These are phyloP conservation scores for Hemisphaericaspora xylofermentans DNA, from an alignment of 1,139 yeast genomes.

Conservation along the genomic window DNA sequence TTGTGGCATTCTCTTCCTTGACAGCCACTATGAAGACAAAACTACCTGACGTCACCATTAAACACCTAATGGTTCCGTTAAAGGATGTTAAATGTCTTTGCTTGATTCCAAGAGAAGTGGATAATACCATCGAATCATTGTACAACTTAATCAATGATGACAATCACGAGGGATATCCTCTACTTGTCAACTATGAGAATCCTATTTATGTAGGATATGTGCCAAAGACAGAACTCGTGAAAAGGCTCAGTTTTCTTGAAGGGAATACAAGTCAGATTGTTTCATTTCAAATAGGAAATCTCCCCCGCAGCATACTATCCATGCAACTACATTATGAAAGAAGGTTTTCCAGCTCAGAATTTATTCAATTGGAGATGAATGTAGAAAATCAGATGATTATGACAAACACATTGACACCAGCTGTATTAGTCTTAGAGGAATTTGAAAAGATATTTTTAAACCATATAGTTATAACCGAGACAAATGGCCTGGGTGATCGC, in stretches of 20 bases:
- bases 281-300: conserved; percentile 25
- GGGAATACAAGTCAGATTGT: conserved; percentile 15
- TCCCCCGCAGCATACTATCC: conserved; percentile 22
- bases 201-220: conserved; percentile 40
- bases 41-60: conserved; percentile 35
- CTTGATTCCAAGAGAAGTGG: conserved; percentile 27
- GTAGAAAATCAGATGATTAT: conserved; percentile 24
- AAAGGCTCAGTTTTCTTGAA: conserved; percentile 14
- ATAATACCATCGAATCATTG: conserved; percentile 24
- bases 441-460: conserved; percentile 44
- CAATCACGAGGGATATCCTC: conserved; percentile 46
- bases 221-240: conserved; percentile 26
- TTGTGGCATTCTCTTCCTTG: conserved; percentile 34
- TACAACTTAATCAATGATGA: conserved; percentile 27
- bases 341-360: conserved; percentile 8
- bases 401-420: conserved; percentile 35
- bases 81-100: conserved; percentile 27
- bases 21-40: conserved; percentile 29
- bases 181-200: conserved; percentile 25
- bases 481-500: conserved; percentile 16
- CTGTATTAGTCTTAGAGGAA: conserved; percentile 36
- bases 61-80: conserved; percentile 35
- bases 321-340: conserved; percentile 29
- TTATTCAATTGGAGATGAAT: conserved; percentile 17
- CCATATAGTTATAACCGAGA: conserved; percentile 29